A percentile compares a stretch with the other conserved stretches of the same genome.
Conservation (phyloP, 2,329 filamentous ascomycete species). For the Aureobasidium leucospermi region DNA sequence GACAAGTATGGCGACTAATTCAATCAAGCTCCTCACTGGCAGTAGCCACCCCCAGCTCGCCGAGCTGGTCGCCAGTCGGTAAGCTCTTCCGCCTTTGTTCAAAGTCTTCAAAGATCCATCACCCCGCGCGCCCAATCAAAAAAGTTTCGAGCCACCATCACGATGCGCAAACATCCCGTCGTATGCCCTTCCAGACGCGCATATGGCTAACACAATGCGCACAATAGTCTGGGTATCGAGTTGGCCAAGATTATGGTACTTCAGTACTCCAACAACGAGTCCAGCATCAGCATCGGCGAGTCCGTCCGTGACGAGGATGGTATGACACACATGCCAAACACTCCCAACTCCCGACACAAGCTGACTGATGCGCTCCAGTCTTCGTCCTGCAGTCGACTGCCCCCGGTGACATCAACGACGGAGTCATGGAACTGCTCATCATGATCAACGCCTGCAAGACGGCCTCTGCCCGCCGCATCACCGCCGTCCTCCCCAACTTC, state of each 20-base stretch:
- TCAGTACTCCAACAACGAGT: constrained; percentile 82
- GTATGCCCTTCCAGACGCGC: neutral
- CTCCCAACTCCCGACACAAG: neutral
- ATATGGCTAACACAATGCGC: constrained; percentile 7
- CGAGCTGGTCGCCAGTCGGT: constrained; percentile 61
- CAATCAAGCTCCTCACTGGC: constrained; percentile 67
- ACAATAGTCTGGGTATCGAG: constrained; percentile 61
- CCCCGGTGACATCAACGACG: constrained; percentile 95
- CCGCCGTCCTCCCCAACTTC: constrained; percentile 91
- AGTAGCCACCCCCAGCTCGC: constrained; percentile 69
- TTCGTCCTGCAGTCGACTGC: constrained; percentile 95
- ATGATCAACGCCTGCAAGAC: constrained; percentile 95
- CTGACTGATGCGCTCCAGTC: constrained; percentile 42
- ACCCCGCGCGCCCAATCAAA: constrained; percentile 6
- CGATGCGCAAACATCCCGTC: neutral
- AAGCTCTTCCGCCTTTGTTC: constrained; percentile 19
- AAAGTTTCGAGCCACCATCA: constrained; percentile 1
- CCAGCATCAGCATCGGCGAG: constrained; percentile 88
- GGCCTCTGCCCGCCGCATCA: constrained; percentile 81
- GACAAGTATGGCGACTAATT: constrained; percentile 58
- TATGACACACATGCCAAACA: constrained; percentile 31
- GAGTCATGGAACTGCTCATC: constrained; percentile 95
- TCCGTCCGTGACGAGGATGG: constrained; percentile 93
- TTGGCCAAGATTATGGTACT: constrained; percentile 72
- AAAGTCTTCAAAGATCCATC: neutral